phyloP scores from a whole-genome alignment of 352 stramenopile genomes.

The Pythium vanterpoolii region DNA sequence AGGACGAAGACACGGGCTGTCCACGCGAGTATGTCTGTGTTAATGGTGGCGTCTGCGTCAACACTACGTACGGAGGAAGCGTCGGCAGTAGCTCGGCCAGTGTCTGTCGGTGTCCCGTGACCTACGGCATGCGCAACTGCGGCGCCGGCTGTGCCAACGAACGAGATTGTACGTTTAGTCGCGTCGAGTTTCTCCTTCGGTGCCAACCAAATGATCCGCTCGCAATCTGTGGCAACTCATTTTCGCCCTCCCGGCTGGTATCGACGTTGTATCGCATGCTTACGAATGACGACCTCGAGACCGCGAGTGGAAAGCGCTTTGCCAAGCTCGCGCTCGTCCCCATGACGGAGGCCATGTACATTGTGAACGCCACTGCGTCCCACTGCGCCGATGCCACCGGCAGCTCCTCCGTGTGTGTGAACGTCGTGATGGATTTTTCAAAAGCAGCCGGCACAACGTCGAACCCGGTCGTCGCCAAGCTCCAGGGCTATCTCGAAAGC shows the following conservation, averaged over 20 bases:
- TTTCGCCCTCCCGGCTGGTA: conserved; percentile 38
- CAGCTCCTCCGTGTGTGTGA: conserved; percentile 28
- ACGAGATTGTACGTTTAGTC: conserved; percentile 49
- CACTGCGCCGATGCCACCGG: conserved; percentile 25
- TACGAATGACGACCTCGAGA: conserved; percentile 29
- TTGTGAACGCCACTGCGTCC: conserved; percentile 44
- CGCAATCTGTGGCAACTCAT: conserved; percentile 37
- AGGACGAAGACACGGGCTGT: conserved; percentile 72
- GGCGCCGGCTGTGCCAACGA: conserved; percentile 33
- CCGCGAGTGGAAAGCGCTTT: conserved; percentile 35
- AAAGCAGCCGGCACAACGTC: conserved; percentile 22
- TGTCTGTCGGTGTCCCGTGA: conserved; percentile 41
- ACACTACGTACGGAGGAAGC: conserved; percentile 17
- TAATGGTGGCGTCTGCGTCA: conserved; percentile 43
- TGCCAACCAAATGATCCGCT: conserved; percentile 21
- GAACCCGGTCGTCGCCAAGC: conserved; percentile 40
- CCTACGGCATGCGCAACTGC: conserved; percentile 63
- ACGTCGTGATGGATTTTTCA: conserved; percentile 41
- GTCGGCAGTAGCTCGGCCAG: conserved; percentile 8
- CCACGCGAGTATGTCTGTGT: conserved; percentile 50
- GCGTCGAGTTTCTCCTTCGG: conserved; percentile 37
- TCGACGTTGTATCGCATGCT: conserved; percentile 59
- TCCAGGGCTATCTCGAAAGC: conserved; percentile 42
- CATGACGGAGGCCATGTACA: conserved; percentile 44
- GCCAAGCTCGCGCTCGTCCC: conserved; percentile 31